Base-by-base conservation (phyloP, 2,329 filamentous ascomycete genomes). In the Raffaelea arxii region DNA sequence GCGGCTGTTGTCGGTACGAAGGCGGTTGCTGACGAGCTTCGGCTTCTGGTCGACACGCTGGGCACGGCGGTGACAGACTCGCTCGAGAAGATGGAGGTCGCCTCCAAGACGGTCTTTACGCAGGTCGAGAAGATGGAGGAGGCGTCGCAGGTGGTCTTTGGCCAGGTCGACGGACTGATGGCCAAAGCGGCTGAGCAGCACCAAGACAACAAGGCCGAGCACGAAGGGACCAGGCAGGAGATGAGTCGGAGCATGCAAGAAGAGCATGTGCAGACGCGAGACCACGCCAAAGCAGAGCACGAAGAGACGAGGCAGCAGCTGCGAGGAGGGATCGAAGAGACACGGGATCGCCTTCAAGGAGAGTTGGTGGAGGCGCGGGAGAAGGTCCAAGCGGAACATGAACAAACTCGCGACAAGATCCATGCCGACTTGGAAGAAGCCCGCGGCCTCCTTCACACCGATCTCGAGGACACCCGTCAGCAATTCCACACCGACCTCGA, bases 101-200 rank as follows among this genome's bases (percentile, higher is more conserved):
- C 92, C 39, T 91, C 87, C 7, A 87, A 86, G 66, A 89, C 85
- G 0, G 86, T 95, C 25, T 91, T 94, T 55, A 78, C 75, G 44
- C 82, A 84, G 53, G 84, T 95, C 14, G 86, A 94, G 46, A 82
- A 91, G 41, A 81, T 91, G 4, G 82, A 87, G 47, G 83, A 88
- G 58, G 88, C 92, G 39, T 91, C 87, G 6, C 86, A 86, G 66
- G 88, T 85, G 0, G 86, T 95, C 25, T 91, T 94, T 55, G 78
- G 75, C 44, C 82, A 84, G 53, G 84, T 95, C 14, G 86, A 94
- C 46, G 82, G 90, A 41, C 81, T 91, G 4, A 82, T 83, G 53
- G 69, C 67, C 52, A 87, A 86, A 60, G 70, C 87, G 12, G 86
- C 94, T 48, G 86, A 91, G 58, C 77, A 77, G 41, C 82, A 90